Conservation (phyloP, 2,329 filamentous ascomycete genomes). For the Pseudogymnoascus verrucosus region DNA sequence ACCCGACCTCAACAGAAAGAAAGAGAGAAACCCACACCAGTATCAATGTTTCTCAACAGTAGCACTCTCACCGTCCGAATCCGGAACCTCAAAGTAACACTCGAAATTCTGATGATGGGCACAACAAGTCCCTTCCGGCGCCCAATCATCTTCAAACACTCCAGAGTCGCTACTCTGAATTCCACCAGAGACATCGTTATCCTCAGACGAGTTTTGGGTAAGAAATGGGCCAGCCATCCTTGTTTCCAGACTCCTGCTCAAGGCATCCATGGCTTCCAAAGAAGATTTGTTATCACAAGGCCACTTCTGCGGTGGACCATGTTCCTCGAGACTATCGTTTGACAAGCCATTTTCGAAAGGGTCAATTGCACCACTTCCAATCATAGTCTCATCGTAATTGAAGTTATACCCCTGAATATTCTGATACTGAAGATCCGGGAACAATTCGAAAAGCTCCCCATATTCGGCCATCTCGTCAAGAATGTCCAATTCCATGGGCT, state of each 20-base stretch:
- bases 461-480: neutral
- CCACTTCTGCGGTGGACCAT: neutral
- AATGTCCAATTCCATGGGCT: neutral
- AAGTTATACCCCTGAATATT: neutral
- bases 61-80: neutral
- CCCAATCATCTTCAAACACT: neutral
- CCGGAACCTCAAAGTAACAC: neutral
- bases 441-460: neutral
- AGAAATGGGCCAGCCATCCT: neutral
- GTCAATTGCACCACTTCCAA: neutral
- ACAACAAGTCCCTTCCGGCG: neutral
- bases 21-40: neutral
- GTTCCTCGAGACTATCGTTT: neutral
- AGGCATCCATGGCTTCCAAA: neutral
- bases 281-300: neutral
- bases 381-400: neutral
- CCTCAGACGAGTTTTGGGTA: neutral
- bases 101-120: neutral
- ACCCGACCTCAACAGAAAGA: neutral
- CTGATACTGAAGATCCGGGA: neutral
- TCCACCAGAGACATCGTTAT: neutral
- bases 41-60: neutral
- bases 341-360: neutral
- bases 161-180: neutral
- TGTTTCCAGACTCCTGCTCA: neutral